These are phyloP conservation scores for Crepidotus variabilis DNA, from an alignment of 768 basidiomycete species.

Conservation along the genomic window DNA sequence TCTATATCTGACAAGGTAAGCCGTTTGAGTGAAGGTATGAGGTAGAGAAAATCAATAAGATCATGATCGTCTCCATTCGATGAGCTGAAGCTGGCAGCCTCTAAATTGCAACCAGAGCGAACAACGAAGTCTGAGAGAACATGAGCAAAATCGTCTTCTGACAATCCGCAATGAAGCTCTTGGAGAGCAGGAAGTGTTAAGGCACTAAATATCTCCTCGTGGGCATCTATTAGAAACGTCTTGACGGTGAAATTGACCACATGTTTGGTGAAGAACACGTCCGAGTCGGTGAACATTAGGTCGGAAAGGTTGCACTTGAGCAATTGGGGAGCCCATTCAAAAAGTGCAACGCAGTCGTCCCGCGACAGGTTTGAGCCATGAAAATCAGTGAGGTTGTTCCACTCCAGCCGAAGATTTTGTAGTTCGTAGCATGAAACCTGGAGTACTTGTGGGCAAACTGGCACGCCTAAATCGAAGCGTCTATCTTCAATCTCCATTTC, in stretches of 20 bases:
- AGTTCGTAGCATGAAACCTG: too few species aligned
- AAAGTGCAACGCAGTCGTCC: too few species aligned
- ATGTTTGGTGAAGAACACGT: background rate
- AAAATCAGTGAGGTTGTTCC: too few species aligned
- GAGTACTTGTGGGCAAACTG: too few species aligned
- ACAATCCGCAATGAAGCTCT: background rate
- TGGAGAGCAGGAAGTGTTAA: background rate
- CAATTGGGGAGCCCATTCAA: too few species aligned
- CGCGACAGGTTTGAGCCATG: too few species aligned
- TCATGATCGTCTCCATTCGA: background rate
- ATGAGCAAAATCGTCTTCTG: background rate
- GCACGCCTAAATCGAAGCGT: too few species aligned
- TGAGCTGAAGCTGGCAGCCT: background rate
- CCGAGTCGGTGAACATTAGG: background rate
- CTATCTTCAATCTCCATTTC: too few species aligned
- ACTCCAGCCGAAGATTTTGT: too few species aligned
- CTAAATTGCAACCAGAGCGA: background rate
- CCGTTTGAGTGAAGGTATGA: background rate
- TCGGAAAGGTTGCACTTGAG: too few species aligned
- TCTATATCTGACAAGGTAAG: background rate
- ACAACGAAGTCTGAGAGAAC: background rate
- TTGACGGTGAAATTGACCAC: background rate
- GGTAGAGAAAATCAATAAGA: background rate
- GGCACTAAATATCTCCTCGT: background rate
- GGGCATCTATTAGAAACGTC: background rate